Conservation (phyloP, 2,329 filamentous ascomycete genomes). For the Colletotrichum sp. region DNA sequence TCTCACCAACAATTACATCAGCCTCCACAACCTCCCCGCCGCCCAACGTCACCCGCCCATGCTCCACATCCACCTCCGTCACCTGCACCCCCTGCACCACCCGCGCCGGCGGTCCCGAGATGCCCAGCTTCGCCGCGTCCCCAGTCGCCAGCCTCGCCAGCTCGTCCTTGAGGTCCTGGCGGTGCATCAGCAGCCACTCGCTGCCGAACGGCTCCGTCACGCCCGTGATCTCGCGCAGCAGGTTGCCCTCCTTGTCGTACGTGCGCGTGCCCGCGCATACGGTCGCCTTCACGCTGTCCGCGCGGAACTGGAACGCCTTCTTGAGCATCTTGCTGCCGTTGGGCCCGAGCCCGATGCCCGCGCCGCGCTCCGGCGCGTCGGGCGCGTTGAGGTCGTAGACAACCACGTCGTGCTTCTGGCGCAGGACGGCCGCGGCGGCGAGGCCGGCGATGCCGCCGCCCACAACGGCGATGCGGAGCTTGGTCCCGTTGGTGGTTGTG, state of each 20-base stretch:
- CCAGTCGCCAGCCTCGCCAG: constrained; percentile 1
- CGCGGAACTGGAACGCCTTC: constrained; percentile 2
- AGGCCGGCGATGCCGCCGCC: constrained; percentile 16
- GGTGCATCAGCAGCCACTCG: constrained; percentile 14
- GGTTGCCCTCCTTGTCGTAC: constrained; percentile 6
- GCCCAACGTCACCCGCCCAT: neutral
- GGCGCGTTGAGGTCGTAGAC: constrained; percentile 11
- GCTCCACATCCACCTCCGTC: neutral
- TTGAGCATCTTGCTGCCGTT: constrained; percentile 18
- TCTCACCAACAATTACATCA: constrained; percentile 12
- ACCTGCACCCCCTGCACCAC: neutral
- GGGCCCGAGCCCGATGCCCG: constrained; percentile 8
- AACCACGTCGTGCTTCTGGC: constrained; percentile 4
- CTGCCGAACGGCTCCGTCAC: constrained; percentile 12
- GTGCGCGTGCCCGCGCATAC: constrained; percentile 7
- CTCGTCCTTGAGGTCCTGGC: neutral
- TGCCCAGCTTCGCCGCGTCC: constrained; percentile 8
- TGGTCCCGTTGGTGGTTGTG: neutral
- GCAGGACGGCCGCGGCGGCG: constrained; percentile 6
- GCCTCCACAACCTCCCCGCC: neutral
- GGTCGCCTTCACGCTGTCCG: neutral
- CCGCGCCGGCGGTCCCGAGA: neutral
- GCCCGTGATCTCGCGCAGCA: constrained; percentile 12
- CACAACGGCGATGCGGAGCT: neutral
- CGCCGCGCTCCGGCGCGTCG: constrained; percentile 3